Evolutionary conservation across 352 stramenopile species (phyloP), one percentile per base, ranked within the genome.

Genomic region (Pythium oligandrum): DNA sequence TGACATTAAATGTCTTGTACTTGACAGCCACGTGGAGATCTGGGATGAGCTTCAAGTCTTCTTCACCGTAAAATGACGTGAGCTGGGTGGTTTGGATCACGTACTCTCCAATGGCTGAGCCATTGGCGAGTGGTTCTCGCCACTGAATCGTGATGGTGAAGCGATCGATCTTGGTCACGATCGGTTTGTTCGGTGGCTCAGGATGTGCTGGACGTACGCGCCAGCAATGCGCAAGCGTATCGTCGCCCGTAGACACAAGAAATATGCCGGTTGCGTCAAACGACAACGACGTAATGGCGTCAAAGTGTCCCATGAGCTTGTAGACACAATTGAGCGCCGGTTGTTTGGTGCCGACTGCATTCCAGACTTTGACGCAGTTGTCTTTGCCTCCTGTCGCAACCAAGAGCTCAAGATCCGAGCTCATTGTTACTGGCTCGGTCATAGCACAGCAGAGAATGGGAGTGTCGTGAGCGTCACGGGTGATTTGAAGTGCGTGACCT

Each of bases 311-410:
- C 4, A 60, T 51, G 36, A 88, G 46, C 32, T 63, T 60, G 52
- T 67, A 84, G 10, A 86, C 53, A 30, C 67, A 81, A 43, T 85
- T 63, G 0, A 65, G 44, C 1, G 38, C 12, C 1, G 42, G 9
- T 3, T 48, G 59, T 7, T 34, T 52, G 33, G 48, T 43, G 32
- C 51, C 64, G 57, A 3, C 33, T 12, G 36, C 35, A 3, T 38
- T 8, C 78, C 78, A 86, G 0, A 88, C 61, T 53, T 86, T 88
- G 31, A 86, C 68, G n/a, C 83, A 48, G 31, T 86, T 86, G 57
- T 86, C 78, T 17, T 73, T 76, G 6, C 59, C 78, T 31, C 73
- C 73, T 11, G 75, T 88, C 4, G 75, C 73, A 9, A 86, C 50
- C 3, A 85, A 37, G 36, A 78, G 64, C 1, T 80, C 59, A 1